Percentiles rank a stretch among this genome's conserved stretches.
Conservation (phyloP, 805 yeast species). For the Saccharomyces jurei region DNA sequence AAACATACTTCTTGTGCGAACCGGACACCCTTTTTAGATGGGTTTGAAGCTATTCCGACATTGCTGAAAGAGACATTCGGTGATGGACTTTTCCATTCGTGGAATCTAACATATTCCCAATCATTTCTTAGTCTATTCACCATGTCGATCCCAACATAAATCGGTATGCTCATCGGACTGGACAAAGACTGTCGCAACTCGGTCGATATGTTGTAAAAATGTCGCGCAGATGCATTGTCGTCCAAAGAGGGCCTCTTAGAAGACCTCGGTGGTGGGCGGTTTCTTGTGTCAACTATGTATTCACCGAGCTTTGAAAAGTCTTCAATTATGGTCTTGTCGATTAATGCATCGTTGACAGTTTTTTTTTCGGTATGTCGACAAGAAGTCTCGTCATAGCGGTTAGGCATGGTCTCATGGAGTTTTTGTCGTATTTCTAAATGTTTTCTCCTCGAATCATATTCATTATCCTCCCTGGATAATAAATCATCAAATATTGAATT, state of each 20-base stretch:
- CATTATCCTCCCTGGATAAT: constrained; percentile 17
- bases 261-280: constrained; percentile 15
- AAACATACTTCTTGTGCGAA: constrained; percentile 23
- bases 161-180: neutral
- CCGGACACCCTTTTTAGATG: constrained; percentile 11
- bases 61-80: neutral
- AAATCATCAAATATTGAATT: constrained; percentile 25
- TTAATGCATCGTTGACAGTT: neutral
- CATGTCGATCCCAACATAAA: neutral
- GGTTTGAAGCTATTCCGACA: neutral
- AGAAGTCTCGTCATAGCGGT: neutral
- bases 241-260: constrained; percentile 17
- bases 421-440: constrained; percentile 8
- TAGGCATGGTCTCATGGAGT: constrained; percentile 1
- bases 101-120: constrained; percentile 20
- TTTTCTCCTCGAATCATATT: constrained; percentile 5
- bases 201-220: constrained; percentile 14
- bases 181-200: neutral
- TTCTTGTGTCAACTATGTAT: constrained; percentile 8
- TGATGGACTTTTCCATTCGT: neutral
- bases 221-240: constrained; percentile 13
- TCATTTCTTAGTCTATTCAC: constrained; percentile 13
- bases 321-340: constrained; percentile 16
- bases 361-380: neutral
- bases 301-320: constrained; percentile 19